These are phyloP conservation scores for Stropharia rugosoannulata DNA, from an alignment of 768 basidiomycete genomes.

Conservation along the genomic window DNA sequence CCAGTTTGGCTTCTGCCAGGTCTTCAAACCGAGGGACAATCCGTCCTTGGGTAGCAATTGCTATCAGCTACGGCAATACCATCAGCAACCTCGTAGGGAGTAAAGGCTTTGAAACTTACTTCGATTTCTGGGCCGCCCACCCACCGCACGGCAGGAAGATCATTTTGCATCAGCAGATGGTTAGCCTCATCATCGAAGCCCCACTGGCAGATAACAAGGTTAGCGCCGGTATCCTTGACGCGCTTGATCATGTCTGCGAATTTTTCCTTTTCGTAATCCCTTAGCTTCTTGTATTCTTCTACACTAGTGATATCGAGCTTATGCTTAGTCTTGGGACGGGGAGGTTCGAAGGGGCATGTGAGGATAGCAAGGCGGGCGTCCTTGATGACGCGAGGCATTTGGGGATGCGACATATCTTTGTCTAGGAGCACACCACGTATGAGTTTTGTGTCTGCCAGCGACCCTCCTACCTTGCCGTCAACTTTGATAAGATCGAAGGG, in stretches of 20 bases:
- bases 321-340: conserved; percentile 98
- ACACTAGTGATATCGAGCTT: conserved; percentile 96
- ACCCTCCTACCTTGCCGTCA: conserved; percentile 97
- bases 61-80: conserved; percentile 68
- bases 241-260: conserved; percentile 96
- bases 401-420: conserved; percentile 99
- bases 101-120: conserved; percentile 38
- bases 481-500: conserved; percentile 99
- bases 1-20: conserved; percentile 86
- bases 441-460: conserved; percentile 90
- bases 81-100: neutral
- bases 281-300: conserved; percentile 94
- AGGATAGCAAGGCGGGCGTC: conserved; percentile 95
- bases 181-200: conserved; percentile 99
- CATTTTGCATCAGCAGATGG: conserved; percentile 96
- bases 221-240: conserved; percentile 96
- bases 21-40: conserved; percentile 99
- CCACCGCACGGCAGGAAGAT: conserved; percentile 96
- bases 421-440: conserved; percentile 98
- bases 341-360: conserved; percentile 98
- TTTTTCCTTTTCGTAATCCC: conserved; percentile 94
- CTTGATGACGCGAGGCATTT: conserved; percentile 88
- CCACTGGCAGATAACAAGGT: conserved; percentile 99
- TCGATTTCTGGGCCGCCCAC: conserved; percentile 99
- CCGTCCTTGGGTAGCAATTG: conserved; percentile 96